Percentiles rank a stretch among this genome's conserved stretches.
Conservation (phyloP, 1,284 basidiomycete genomes). For the Inonotus hispidus region DNA sequence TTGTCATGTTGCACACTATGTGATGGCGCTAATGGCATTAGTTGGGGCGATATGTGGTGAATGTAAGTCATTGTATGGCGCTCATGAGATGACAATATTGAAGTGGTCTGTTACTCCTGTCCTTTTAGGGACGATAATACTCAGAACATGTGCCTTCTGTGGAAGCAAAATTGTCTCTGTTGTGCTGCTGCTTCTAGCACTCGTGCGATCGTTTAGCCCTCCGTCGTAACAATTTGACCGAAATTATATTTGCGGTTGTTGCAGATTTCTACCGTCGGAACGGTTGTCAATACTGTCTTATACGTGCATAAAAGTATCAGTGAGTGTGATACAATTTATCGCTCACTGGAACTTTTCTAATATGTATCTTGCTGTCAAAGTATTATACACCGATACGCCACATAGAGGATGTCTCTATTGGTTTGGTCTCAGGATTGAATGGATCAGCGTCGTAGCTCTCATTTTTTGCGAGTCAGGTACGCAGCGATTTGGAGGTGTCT, state of each 20-base stretch:
- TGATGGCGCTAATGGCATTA: neutral
- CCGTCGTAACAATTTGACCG: neutral
- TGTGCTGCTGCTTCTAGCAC: neutral
- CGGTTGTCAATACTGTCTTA: neutral
- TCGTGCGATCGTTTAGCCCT: neutral
- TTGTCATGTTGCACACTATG: constrained; percentile 3
- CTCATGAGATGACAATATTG: neutral
- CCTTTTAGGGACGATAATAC: constrained; percentile 4
- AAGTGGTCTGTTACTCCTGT: neutral
- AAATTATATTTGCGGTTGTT: no score
- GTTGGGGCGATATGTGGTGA: neutral
- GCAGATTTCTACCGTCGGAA: neutral
- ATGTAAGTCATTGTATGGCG: neutral
- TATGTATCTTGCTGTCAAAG: neutral
- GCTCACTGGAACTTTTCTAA: neutral
- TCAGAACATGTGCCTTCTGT: neutral
- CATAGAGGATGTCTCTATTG: constrained; percentile 3
- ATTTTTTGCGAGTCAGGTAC: constrained; percentile 8
- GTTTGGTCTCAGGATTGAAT: constrained; percentile 8
- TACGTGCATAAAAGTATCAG: constrained; percentile 2
- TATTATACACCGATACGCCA: neutral
- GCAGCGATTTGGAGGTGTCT: neutral
- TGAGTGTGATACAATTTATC: neutral
- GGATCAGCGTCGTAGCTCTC: constrained; percentile 9
- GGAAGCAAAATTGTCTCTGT: neutral